Evolutionary conservation across 1,139 yeast species (phyloP), one percentile per base, ranked within the genome.

Genomic region (Taphrina sp.): DNA sequence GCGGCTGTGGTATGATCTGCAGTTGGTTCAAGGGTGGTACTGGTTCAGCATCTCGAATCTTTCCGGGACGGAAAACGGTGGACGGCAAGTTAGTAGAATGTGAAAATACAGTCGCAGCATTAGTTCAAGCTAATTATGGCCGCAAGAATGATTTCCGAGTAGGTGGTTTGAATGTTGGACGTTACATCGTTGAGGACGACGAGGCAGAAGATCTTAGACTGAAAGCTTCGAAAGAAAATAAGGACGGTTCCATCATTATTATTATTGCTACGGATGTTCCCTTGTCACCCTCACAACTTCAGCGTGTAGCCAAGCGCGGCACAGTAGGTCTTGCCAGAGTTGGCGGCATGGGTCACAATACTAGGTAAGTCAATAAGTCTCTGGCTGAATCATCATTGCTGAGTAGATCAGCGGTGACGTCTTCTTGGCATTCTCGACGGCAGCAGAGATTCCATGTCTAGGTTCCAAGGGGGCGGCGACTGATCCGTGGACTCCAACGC

Each of bases 51-150:
- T 26, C 35, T 22, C 20, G 45, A 24, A n/a, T 41, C 24, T 5
- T 41, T 3, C 23, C 45, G 7, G 45, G 45, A 22, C n/a, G 20
- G 45, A 41, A 41, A 28, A 14, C 23, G 23, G 14, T 2, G 8
- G 45, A 28, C 2, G 45, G 35, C 7, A 19, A 17, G 23, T 23
- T 41, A 10, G 35, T 26, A 35, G 45, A 41, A 17, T 41, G 45
- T 28, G 35, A 24, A 23, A 26, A 41, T 16, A 41, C 45, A n/a
- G 16, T 41, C 22, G 22, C 22, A 7, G 45, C 45, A 14, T 35
- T 41, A 23, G 45, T 41, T 5, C 45, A 41, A 35, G 45, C 45
- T 28, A 41, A 41, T 16, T 41, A 41, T 35, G 45, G 45, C 1
- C 34, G 45, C 8, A 24, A 28, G 22, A 35, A 41, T 17, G 45